phyloP scores from a whole-genome alignment of 768 basidiomycete genomes.

The Tubosaeta sp. region DNA sequence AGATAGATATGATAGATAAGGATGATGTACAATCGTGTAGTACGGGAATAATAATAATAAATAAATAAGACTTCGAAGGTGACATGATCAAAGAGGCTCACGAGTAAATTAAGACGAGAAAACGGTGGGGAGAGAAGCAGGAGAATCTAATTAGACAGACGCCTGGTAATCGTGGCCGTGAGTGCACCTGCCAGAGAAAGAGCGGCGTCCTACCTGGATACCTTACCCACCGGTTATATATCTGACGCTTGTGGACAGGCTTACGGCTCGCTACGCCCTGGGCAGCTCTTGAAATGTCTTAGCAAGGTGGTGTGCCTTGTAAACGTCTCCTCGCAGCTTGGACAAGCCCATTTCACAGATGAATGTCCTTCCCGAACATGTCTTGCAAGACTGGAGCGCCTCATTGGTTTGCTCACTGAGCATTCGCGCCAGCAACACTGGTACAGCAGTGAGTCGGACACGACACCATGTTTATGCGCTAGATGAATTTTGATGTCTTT shows the following conservation, averaged over 20 bases:
- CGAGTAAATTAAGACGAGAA: background rate
- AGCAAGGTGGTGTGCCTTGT: background rate
- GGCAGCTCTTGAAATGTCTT: background rate
- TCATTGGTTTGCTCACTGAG: background rate
- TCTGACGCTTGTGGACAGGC: background rate
- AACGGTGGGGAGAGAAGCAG: background rate
- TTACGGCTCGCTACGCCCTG: background rate
- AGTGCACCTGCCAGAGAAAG: too few species aligned
- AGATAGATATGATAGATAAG: too few species aligned
- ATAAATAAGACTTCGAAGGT: background rate
- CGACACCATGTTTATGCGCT: background rate
- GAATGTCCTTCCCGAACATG: background rate
- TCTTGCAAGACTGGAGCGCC: background rate
- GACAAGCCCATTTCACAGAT: background rate
- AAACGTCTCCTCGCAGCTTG: background rate
- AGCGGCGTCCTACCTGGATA: too few species aligned
- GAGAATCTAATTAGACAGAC: background rate
- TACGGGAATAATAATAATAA: too few species aligned
- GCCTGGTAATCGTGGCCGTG: background rate
- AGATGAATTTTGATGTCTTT: conserved; percentile 1
- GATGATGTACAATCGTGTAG: too few species aligned
- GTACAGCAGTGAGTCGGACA: background rate
- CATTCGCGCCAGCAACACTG: background rate
- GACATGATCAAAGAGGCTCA: background rate
- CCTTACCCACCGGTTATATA: too few species aligned